phyloP scores from a whole-genome alignment of 306 rosid species.

The Quercus ilex region DNA sequence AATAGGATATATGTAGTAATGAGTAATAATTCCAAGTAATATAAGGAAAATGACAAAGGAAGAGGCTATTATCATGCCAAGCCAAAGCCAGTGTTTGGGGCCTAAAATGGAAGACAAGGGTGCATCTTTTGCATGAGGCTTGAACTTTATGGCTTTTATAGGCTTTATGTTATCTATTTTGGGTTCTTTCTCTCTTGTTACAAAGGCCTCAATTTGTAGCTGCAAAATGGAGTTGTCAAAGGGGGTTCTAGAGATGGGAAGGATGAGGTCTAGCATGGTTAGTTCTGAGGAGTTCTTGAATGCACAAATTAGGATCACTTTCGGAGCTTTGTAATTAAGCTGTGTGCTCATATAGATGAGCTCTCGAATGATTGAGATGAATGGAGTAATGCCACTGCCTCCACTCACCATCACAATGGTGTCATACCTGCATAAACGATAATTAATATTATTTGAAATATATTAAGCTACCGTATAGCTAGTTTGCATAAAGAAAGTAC shows the following conservation, averaged over 20 bases:
- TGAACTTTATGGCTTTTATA: slow-evolving; percentile 36
- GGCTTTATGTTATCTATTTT: slow-evolving; percentile 5
- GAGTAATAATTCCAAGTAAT: slow-evolving; percentile 36
- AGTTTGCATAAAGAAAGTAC: neutral
- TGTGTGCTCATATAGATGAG: slow-evolving; percentile 30
- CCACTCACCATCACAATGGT: slow-evolving; percentile 62
- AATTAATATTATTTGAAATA: no score
- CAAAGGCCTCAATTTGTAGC: slow-evolving; percentile 56
- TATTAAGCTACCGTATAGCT: neutral
- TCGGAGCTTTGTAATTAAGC: slow-evolving; percentile 36
- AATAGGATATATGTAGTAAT: slow-evolving; percentile 52
- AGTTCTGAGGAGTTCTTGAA: slow-evolving; percentile 44
- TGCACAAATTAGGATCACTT: slow-evolving; percentile 44
- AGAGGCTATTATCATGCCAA: slow-evolving; percentile 48
- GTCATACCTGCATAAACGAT: slow-evolving; percentile 44
- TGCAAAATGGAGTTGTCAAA: slow-evolving; percentile 32
- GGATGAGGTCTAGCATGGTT: slow-evolving; percentile 55
- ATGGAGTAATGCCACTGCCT: slow-evolving; percentile 83
- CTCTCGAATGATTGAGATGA: slow-evolving; percentile 61
- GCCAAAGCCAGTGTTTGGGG: slow-evolving; percentile 65
- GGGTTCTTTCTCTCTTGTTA: slow-evolving; percentile 51
- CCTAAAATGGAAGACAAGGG: slow-evolving; percentile 53
- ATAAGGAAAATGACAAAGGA: slow-evolving; percentile 54
- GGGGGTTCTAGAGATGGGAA: slow-evolving; percentile 39
- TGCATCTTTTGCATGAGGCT: slow-evolving; percentile 37